Evolutionary conservation across 106 monocot genomes (phyloP), one percentile per base, ranked within the genome.

Genomic region (Platanthera zijinensis): DNA sequence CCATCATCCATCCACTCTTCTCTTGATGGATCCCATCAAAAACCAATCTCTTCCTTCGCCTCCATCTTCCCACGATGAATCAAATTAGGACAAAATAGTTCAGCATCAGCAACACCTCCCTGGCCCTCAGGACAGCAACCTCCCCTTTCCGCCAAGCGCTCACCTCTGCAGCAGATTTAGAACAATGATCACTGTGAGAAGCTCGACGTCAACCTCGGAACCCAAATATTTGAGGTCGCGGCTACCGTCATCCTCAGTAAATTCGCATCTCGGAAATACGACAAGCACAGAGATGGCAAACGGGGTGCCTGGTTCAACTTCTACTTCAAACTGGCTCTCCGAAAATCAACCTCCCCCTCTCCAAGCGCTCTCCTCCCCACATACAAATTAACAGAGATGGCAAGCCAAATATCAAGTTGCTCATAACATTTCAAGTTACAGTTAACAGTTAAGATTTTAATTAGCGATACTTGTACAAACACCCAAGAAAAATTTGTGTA

Each of bases 301-400:
- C 86, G 86, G 89, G 89, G 89, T 6, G 83, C 86, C 22, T 86
- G 89, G 89, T 86, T 89, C 84, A 89, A 66, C 52, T 89, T 83
- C 81, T 89, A 89, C 52, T 89, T 86, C 74, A 89, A 86, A 50
- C 89, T 84, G 0, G 75, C 78, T 89, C 3, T 39, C 69, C 1
- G 86, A 84, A 57, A 86, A 89, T 39, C 0, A 39, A 39, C 39
- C 1, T 39, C 39, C 3, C 39, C 39, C 39, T 39, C 39, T 3
- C 3, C 39, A 1, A 39, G 39, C 3, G 39, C 39, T 39, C 39
- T 39, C 39, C 2, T 39, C 39, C 39, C 1, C 3, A 3, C 39
- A 39, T 3, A 39, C 39, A 39, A 39, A 39, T 25, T 25, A 25
- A 25, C 25, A 25, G 25, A n/a, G n/a, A n/a, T 25, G 25, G 25